Conservation (phyloP, 768 basidiomycete genomes). For the Podaxis sp. region DNA sequence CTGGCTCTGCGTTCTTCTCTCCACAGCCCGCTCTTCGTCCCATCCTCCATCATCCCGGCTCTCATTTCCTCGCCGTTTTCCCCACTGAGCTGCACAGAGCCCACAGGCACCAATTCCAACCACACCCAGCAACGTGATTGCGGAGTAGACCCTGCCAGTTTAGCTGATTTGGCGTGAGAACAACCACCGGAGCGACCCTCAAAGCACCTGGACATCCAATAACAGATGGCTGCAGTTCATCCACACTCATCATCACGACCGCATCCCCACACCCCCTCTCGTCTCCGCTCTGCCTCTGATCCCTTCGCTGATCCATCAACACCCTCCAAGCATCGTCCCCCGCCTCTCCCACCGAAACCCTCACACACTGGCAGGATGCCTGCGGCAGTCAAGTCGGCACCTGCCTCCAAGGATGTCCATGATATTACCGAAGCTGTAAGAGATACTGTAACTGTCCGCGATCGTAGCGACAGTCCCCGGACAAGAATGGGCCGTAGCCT, state of each 20-base stretch:
- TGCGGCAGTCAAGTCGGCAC: constrained; percentile 8
- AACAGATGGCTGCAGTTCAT: constrained; percentile 32
- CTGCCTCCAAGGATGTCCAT: constrained; percentile 17
- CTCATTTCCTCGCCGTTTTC: background rate
- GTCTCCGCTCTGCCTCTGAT: constrained; percentile 48
- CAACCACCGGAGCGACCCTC: constrained; percentile 16
- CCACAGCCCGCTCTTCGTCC: background rate
- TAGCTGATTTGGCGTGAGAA: constrained; percentile 31
- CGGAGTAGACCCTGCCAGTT: background rate
- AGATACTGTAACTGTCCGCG: constrained; percentile 62
- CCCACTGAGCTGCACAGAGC: background rate
- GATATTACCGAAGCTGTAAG: constrained; percentile 64
- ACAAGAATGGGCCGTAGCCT: constrained; percentile 58
- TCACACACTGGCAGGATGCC: constrained; percentile 1
- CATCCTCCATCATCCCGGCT: background rate
- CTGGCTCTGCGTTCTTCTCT: background rate
- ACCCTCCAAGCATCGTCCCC: constrained; percentile 24
- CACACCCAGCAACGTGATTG: background rate
- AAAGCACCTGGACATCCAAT: background rate
- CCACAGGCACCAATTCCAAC: background rate
- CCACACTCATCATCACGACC: constrained; percentile 20
- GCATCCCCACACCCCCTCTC: constrained; percentile 28
- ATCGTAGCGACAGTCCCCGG: constrained; percentile 35
- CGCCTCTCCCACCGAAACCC: constrained; percentile 36
- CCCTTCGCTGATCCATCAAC: constrained; percentile 45